Conservation (phyloP, 2,329 filamentous ascomycete genomes). For the Zymoseptoria brevis region DNA sequence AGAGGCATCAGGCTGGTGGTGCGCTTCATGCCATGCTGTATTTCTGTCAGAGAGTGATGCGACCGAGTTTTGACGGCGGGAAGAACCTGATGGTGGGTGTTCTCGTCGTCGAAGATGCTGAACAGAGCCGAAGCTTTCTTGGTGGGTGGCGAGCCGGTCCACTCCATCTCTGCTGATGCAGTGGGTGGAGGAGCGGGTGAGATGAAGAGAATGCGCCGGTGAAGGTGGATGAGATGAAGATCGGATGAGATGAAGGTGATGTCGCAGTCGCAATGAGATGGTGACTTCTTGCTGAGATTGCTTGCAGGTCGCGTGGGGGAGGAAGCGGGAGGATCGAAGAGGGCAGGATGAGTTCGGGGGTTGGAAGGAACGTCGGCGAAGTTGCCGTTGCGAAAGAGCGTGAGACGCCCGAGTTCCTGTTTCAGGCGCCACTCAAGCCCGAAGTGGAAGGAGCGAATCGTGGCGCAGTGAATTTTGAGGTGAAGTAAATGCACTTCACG, state of each 20-base stretch:
- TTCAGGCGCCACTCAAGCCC: background rate
- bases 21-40: slow-evolving; percentile 19
- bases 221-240: background rate
- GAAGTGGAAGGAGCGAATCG: background rate
- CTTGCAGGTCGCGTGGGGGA: no score
- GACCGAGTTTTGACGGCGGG: background rate
- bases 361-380: background rate
- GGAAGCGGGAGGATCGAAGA: no score
- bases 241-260: background rate
- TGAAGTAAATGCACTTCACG: background rate
- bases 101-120: slow-evolving; percentile 18
- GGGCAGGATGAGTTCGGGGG: background rate
- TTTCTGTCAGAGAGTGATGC: slow-evolving; percentile 5
- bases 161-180: slow-evolving; percentile 13
- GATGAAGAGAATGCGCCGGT: background rate
- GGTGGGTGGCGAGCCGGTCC: slow-evolving; percentile 15
- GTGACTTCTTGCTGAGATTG: background rate
- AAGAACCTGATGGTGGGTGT: slow-evolving; percentile 12
- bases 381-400: no score
- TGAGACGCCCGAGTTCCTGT: background rate
- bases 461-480: background rate
- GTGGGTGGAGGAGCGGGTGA: background rate
- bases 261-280: background rate
- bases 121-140: slow-evolving; percentile 17
- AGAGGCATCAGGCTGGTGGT: slow-evolving; percentile 17